A percentile compares a stretch with the other conserved stretches of the same genome.
Evolutionary conservation across 2,329 filamentous ascomycete species (phyloP).

Genomic region (Cryphonectria parasitica): DNA sequence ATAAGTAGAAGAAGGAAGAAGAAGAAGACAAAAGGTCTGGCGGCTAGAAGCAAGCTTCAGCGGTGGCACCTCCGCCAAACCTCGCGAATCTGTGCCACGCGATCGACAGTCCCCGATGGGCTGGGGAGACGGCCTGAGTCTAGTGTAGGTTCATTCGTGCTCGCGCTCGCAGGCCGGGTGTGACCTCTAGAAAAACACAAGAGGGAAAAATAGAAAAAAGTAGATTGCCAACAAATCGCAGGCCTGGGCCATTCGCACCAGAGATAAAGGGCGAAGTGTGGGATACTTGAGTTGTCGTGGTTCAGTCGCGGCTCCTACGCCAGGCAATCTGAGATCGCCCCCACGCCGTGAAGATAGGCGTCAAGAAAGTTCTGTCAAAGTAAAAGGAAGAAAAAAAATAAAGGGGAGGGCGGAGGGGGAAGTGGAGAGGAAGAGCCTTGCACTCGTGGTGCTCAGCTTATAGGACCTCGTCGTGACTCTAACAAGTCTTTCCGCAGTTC

Average conservation of each 20-base stretch:
- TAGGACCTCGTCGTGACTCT: neutral
- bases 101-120: slow-evolving; percentile 1
- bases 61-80: neutral
- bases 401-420: no score
- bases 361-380: neutral
- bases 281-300: neutral
- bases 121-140: neutral
- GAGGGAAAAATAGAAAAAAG: neutral
- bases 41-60: neutral
- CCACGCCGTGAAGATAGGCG: no score
- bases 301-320: neutral
- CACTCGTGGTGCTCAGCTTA: neutral
- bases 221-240: neutral
- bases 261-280: neutral
- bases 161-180: neutral
- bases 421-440: neutral
- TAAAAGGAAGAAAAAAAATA: neutral
- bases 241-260: neutral
- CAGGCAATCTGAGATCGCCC: neutral
- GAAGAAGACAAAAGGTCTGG: neutral
- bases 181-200: neutral
- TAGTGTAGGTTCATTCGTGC: neutral
- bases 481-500: neutral
- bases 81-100: slow-evolving; percentile 4
- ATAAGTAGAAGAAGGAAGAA: no score